These are phyloP conservation scores for Guyanaporus albipodus DNA, from an alignment of 768 basidiomycete genomes.

Conservation along the genomic window DNA sequence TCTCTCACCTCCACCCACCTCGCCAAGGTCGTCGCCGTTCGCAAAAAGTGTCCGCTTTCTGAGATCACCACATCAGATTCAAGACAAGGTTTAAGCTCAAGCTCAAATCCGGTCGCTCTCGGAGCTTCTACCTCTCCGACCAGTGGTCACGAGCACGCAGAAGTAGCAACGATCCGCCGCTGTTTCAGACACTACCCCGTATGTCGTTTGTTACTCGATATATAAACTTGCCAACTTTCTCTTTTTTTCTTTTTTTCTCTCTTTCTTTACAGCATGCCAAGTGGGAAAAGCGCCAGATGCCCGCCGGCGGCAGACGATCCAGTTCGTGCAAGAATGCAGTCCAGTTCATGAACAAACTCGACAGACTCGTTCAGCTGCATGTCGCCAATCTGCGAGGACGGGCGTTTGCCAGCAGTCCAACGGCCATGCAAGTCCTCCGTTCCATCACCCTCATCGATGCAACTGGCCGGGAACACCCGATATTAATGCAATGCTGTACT, in stretches of 20 bases:
- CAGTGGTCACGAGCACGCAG: not conserved
- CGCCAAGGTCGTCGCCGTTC: conserved; percentile 22
- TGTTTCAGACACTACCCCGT: conserved; percentile 10
- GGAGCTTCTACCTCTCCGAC: conserved; percentile 3
- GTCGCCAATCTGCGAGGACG: conserved; percentile 11
- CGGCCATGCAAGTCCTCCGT: conserved; percentile 18
- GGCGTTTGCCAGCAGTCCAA: conserved; percentile 11
- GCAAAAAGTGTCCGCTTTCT: conserved; percentile 11
- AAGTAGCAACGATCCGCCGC: conserved; percentile 1
- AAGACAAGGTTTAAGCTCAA: conserved; percentile 12
- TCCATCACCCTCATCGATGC: conserved; percentile 26
- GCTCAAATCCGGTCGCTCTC: conserved; percentile 9
- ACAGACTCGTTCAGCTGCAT: conserved; percentile 21
- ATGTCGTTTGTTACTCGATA: not conserved
- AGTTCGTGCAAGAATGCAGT: conserved; percentile 10
- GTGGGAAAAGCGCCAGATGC: conserved; percentile 10
- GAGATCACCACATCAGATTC: conserved; percentile 9
- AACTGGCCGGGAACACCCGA: conserved; percentile 25
- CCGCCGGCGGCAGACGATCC: conserved; percentile 1
- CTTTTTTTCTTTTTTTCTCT: not conserved
- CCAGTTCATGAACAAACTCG: conserved; percentile 18
- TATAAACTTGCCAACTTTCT: not conserved
- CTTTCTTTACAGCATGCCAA: conserved; percentile 14
- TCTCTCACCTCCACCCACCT: conserved; percentile 13
- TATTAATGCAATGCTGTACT: conserved; percentile 22